A percentile compares a stretch with the other conserved stretches of the same genome.
Conservation (phyloP, 805 yeast species). For the Yamadazyma sp. region DNA sequence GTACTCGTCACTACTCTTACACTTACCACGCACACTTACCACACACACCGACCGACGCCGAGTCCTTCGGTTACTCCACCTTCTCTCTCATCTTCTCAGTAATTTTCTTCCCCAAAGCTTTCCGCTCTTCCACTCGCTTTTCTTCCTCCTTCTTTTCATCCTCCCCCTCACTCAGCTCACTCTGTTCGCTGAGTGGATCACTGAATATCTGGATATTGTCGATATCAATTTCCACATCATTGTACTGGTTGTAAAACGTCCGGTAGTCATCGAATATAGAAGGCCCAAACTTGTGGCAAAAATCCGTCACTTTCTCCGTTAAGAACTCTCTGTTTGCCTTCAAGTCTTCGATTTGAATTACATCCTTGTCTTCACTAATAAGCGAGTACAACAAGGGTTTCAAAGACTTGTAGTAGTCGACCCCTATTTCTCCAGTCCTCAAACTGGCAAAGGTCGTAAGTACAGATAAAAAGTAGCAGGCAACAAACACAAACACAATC, state of each 20-base stretch:
- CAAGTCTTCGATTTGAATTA: conserved; percentile 32
- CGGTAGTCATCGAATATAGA: conserved; percentile 38
- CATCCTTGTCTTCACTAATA: conserved; percentile 27
- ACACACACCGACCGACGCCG: too few species aligned
- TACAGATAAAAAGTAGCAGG: conserved; percentile 36
- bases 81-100: conserved; percentile 4
- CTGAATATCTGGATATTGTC: conserved; percentile 9
- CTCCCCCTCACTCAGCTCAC: conserved; percentile 1
- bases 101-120: conserved; percentile 1
- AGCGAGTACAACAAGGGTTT: conserved; percentile 37
- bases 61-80: too few species aligned
- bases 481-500: conserved; percentile 24
- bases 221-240: conserved; percentile 10
- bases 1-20: too few species aligned
- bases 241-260: conserved; percentile 30
- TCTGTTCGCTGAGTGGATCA: conserved; percentile 3
- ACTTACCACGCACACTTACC: too few species aligned
- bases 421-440: conserved; percentile 42
- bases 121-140: background rate
- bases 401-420: conserved; percentile 41
- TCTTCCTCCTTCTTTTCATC: background rate
- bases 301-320: conserved; percentile 29
- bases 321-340: conserved; percentile 28
- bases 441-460: conserved; percentile 43
- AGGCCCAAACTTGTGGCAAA: conserved; percentile 40